Conservation (phyloP, 2,329 filamentous ascomycete species). For the Macrophomina tecta region DNA sequence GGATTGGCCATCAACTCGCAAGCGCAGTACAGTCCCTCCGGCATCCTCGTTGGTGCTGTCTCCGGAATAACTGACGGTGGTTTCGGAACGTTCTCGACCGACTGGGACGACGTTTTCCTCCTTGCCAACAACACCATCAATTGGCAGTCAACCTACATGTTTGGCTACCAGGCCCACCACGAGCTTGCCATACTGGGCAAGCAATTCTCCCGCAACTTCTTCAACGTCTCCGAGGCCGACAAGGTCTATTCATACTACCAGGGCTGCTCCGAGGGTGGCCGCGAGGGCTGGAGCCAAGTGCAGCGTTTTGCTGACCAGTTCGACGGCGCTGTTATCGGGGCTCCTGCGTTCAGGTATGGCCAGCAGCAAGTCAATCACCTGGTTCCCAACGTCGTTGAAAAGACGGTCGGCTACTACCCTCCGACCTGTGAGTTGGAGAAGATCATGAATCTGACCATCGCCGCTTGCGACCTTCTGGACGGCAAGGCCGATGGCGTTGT, state of each 20-base stretch:
- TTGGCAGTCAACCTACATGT: constrained; percentile 57
- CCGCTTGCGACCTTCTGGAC: constrained; percentile 61
- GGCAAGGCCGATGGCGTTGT: constrained; percentile 62
- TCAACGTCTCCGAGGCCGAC: constrained; percentile 31
- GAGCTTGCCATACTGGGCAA: constrained; percentile 60
- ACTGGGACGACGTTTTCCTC: constrained; percentile 43
- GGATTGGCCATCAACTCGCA: constrained; percentile 54
- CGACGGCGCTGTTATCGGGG: constrained; percentile 54
- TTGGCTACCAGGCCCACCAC: constrained; percentile 58
- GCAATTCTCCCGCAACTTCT: constrained; percentile 50
- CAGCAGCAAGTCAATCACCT: constrained; percentile 56
- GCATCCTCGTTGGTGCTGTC: constrained; percentile 54
- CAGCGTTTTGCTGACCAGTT: constrained; percentile 58
- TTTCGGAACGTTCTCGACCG: constrained; percentile 55
- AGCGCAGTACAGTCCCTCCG: constrained; percentile 44
- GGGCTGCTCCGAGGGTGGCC: constrained; percentile 62
- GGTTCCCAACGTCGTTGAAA: constrained; percentile 47
- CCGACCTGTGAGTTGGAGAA: constrained; percentile 55
- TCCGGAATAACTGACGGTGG: constrained; percentile 58
- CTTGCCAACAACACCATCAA: constrained; percentile 57
- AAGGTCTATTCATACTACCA: constrained; percentile 58
- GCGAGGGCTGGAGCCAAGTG: constrained; percentile 57
- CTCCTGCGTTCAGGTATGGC: constrained; percentile 55
- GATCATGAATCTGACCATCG: constrained; percentile 62
- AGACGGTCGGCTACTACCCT: constrained; percentile 49